Base-by-base conservation (phyloP, 495 filamentous ascomycete genomes). In the Aspergillus panamensis region DNA sequence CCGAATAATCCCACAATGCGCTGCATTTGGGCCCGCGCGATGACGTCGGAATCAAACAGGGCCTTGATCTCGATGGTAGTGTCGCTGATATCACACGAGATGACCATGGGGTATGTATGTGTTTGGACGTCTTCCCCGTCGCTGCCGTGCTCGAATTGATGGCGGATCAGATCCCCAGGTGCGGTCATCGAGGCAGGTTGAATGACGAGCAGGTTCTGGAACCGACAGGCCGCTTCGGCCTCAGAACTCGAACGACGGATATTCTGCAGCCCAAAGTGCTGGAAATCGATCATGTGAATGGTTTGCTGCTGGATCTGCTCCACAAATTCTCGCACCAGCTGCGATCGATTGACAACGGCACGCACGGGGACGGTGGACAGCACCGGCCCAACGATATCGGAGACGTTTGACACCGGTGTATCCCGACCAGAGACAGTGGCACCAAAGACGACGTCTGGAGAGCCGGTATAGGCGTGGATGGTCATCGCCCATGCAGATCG, bases 201-300 rank as follows among this genome's bases (percentile, higher is more conserved):
- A 14, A 43, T 17, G 12, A 17, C 19, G 2, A 65, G 57, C 12
- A 51, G 52, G 19, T 69, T 81, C 48, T 79, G 74, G 57, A 85
- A 76, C 43, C 80, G 75, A 54, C 80, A 83, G 1, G 82, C 83
- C 29, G 69, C 63, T 44, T 70, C 64, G 2, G 79, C 74, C 20
- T 85, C 82, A 0, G 69, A 43, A 33, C 73, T 77, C 14, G 85
- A 62, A 13, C 62, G 62, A 40, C 73, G 68, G 47, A 89, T 88
- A 48, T 83, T 72, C 60, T 77, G 72, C 0, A 82, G 62, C 9
- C 77, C 78, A 12, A 64, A 47, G 17, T 80, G 77, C 50, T 81
- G 69, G 53, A 70, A 71, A 4, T 66, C 60, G 8, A 72, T 67
- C 59, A 78, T 65, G 8, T 66, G 57, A 14, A 51, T 62, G 3